Evolutionary conservation across 2,329 filamentous ascomycete genomes (phyloP).

Genomic region (Trichoderma sp.): DNA sequence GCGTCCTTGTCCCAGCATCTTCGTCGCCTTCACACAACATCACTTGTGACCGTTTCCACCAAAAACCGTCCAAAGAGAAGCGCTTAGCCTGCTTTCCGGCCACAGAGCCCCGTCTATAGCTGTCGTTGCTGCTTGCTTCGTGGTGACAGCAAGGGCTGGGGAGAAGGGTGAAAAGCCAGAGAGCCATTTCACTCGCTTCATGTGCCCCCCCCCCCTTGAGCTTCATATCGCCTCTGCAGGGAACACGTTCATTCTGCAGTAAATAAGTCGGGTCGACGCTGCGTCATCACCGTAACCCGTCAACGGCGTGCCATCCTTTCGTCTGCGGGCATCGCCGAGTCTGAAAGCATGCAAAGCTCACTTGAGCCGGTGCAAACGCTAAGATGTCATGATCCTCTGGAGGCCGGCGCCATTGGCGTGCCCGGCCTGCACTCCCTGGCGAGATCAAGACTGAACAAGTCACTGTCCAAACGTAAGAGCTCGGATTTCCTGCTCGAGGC

Average conservation of each 20-base stretch:
- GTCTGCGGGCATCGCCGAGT: neutral
- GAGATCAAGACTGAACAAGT: neutral
- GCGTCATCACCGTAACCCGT: neutral
- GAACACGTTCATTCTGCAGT: neutral
- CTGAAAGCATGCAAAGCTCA: slow-evolving; percentile 6
- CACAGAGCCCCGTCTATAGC: neutral
- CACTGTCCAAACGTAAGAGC: slow-evolving; percentile 15
- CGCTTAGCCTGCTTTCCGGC: neutral
- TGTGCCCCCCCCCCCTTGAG: neutral
- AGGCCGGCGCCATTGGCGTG: neutral
- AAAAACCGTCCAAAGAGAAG: neutral
- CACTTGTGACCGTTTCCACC: neutral
- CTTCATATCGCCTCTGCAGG: neutral
- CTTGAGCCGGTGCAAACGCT: slow-evolving; percentile 18
- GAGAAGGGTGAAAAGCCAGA: neutral
- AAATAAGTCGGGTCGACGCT: neutral
- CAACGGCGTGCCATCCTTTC: neutral
- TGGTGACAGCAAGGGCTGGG: neutral
- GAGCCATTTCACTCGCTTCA: neutral
- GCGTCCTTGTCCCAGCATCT: neutral
- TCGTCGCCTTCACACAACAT: neutral
- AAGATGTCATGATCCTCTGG: slow-evolving; percentile 13
- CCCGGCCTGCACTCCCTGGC: neutral
- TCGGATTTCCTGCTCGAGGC: slow-evolving; percentile 17
- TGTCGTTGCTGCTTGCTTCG: neutral